Conservation (phyloP, 140 eudicot species). For the Bidens hawaiensis region DNA sequence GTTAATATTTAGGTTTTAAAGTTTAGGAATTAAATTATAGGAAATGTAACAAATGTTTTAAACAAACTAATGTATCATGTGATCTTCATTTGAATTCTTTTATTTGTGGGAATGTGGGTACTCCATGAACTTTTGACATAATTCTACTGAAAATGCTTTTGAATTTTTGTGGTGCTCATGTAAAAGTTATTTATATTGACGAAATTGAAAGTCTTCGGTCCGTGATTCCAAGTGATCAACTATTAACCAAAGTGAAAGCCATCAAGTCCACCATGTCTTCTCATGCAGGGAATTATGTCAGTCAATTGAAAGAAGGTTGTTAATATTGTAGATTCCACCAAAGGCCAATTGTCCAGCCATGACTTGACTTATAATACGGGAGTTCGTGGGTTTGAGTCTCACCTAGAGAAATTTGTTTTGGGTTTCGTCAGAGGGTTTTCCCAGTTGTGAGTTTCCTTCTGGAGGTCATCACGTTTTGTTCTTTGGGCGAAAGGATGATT, state of each 20-base stretch:
- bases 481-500: no score
- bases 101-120: background rate
- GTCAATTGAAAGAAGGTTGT: background rate
- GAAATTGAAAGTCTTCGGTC: background rate
- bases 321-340: background rate
- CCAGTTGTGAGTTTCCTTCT: no score
- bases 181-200: conserved; percentile 1
- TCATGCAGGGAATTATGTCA: conserved; percentile 8
- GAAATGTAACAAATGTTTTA: background rate
- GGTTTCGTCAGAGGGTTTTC: no score
- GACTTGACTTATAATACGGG: no score
- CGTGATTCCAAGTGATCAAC: conserved; percentile 18
- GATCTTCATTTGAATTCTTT: background rate
- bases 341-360: no score
- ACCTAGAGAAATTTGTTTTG: no score
- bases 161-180: conserved; percentile 3
- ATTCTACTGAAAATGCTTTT: conserved; percentile 4
- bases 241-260: conserved; percentile 13
- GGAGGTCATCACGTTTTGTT: no score
- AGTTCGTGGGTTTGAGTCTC: no score
- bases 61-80: background rate
- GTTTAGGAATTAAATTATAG: background rate
- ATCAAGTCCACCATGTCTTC: conserved; percentile 6
- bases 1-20: background rate
- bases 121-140: conserved; percentile 1